These are phyloP conservation scores for Rhododendron mucronatum DNA, from an alignment of 148 eudicot genomes.

Conservation along the genomic window DNA sequence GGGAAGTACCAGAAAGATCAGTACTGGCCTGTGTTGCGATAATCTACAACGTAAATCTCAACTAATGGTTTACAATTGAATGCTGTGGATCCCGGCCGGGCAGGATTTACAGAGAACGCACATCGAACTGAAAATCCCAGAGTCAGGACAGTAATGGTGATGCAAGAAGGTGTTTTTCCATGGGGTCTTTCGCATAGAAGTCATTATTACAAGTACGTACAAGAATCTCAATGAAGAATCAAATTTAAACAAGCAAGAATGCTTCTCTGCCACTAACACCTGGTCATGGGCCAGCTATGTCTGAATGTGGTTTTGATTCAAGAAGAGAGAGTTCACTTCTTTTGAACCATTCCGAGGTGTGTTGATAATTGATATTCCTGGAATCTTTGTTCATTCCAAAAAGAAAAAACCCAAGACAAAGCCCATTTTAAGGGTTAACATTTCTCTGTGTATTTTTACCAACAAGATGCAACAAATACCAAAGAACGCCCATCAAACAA, in stretches of 20 bases:
- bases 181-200: conserved; percentile 85
- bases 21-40: too few species aligned
- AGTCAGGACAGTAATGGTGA: conserved; percentile 24
- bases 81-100: too few species aligned
- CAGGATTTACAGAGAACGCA: too few species aligned
- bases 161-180: conserved; percentile 78
- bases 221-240: conserved; percentile 58
- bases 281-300: conserved; percentile 46
- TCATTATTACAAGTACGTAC: background rate
- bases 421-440: too few species aligned
- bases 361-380: conserved; percentile 1
- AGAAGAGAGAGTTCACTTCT: conserved; percentile 42
- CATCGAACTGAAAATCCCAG: background rate
- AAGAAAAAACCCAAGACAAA: too few species aligned
- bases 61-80: too few species aligned
- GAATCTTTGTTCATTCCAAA: background rate
- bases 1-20: too few species aligned
- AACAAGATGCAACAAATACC: too few species aligned
- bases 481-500: too few species aligned
- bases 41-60: too few species aligned
- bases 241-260: conserved; percentile 31
- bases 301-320: conserved; percentile 73
- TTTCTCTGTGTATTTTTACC: too few species aligned
- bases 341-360: conserved; percentile 36
- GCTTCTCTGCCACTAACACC: conserved; percentile 33